These are phyloP conservation scores for Pseudocercospora vitis DNA, from an alignment of 2,329 filamentous ascomycete genomes.

Conservation along the genomic window DNA sequence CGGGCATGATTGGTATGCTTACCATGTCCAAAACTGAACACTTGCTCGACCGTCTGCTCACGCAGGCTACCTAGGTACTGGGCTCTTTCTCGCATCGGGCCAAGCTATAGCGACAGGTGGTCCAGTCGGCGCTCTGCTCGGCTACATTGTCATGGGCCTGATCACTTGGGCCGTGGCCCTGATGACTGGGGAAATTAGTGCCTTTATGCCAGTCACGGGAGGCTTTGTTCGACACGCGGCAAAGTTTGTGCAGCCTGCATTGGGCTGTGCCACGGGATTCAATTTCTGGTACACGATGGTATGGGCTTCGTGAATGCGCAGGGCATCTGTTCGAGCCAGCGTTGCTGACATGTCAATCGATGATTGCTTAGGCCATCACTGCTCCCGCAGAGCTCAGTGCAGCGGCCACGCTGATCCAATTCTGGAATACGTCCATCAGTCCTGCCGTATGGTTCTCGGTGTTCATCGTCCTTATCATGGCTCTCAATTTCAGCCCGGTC, in stretches of 20 bases:
- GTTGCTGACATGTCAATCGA: too few relatives aligned
- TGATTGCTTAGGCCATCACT: too few relatives aligned
- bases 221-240: slow-evolving; percentile 41
- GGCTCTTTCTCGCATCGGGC: slow-evolving; percentile 32
- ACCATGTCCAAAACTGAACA: not conserved
- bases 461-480: slow-evolving; percentile 38
- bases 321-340: too few relatives aligned
- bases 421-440: slow-evolving; percentile 35
- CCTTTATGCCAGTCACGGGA: slow-evolving; percentile 42
- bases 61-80: slow-evolving; percentile 23
- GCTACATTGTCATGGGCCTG: slow-evolving; percentile 42
- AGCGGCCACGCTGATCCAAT: slow-evolving; percentile 30
- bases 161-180: slow-evolving; percentile 39
- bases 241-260: slow-evolving; percentile 42
- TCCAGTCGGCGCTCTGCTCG: slow-evolving; percentile 33
- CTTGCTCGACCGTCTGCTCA: not conserved
- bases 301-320: too few relatives aligned
- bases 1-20: slow-evolving; percentile 27
- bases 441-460: slow-evolving; percentile 39
- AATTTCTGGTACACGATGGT: slow-evolving; percentile 39
- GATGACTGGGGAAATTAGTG: slow-evolving; percentile 41
- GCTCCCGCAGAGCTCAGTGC: slow-evolving; percentile 21
- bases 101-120: slow-evolving; percentile 27
- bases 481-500: slow-evolving; percentile 34
- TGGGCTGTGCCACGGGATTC: slow-evolving; percentile 39